A percentile compares a stretch with the other conserved stretches of the same genome.
These are phyloP conservation scores for Camptophora hylomeconis DNA, from an alignment of 2,329 filamentous ascomycete species.

Conservation along the genomic window DNA sequence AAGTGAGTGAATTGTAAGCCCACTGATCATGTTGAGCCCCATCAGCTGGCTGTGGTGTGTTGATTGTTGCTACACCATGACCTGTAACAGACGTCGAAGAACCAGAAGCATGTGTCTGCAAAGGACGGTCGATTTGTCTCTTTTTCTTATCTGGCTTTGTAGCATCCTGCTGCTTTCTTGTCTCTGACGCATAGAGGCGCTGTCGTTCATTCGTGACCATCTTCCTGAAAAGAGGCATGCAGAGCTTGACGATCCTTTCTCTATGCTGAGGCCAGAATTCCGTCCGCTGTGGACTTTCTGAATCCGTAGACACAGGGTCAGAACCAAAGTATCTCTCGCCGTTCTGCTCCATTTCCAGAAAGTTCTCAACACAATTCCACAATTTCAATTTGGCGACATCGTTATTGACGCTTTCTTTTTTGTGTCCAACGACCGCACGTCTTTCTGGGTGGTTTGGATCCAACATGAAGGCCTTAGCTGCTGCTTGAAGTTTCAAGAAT, in stretches of 20 bases:
- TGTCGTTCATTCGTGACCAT: constrained; percentile 50
- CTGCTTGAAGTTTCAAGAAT: constrained; percentile 42
- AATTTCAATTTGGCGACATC: constrained; percentile 45
- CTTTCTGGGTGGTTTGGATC: constrained; percentile 41
- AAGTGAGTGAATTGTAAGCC: too few species aligned
- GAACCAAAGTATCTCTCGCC: constrained; percentile 38
- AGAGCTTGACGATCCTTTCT: constrained; percentile 42
- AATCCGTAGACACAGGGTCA: constrained; percentile 17
- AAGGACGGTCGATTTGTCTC: constrained; percentile 9
- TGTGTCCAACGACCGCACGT: constrained; percentile 42
- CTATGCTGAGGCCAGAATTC: constrained; percentile 42
- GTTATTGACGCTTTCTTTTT: constrained; percentile 38
- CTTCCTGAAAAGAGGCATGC: constrained; percentile 42
- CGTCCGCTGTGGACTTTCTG: constrained; percentile 30
- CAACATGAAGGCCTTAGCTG: constrained; percentile 45
- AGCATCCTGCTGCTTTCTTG: constrained; percentile 35
- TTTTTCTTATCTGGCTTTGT: constrained; percentile 4
- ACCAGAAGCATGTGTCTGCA: constrained; percentile 6
- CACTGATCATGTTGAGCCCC: too few species aligned
- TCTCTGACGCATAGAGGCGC: constrained; percentile 43
- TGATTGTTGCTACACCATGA: too few species aligned
- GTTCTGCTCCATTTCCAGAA: constrained; percentile 37
- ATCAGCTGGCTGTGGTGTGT: constrained; percentile 27
- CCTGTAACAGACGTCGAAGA: constrained; percentile 21
- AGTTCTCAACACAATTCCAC: constrained; percentile 43